Percentiles rank a stretch among this genome's conserved stretches.
Conservation (phyloP, 2,329 filamentous ascomycete species). For the Penicillium sp. region DNA sequence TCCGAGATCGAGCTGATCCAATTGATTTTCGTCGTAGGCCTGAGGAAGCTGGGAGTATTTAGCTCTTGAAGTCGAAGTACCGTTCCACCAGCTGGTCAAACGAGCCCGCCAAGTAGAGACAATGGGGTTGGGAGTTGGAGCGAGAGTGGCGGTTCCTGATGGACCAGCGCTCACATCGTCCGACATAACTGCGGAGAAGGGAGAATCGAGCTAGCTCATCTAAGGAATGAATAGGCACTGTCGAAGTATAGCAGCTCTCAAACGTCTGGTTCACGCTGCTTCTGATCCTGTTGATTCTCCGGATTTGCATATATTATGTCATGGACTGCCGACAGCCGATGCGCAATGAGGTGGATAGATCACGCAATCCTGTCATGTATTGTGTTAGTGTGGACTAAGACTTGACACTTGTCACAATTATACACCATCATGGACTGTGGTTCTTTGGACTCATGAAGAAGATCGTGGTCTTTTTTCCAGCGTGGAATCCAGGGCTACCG, state of each 20-base stretch:
- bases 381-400: neutral
- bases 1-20: neutral
- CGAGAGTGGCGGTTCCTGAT: conserved; percentile 7
- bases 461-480: neutral
- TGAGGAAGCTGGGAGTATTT: conserved; percentile 21
- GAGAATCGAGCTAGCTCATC: neutral
- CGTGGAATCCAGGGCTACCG: neutral
- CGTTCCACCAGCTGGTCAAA: conserved; percentile 14
- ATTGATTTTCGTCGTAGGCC: conserved; percentile 6
- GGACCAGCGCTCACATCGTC: conserved; percentile 11
- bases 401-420: neutral
- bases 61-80: neutral
- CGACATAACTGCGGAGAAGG: conserved; percentile 10
- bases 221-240: neutral
- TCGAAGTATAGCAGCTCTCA: neutral
- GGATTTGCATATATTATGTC: conserved; percentile 12
- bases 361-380: conserved; percentile 6
- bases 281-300: conserved; percentile 5
- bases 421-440: neutral
- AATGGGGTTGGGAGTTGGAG: conserved; percentile 11
- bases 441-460: neutral
- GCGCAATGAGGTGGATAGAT: conserved; percentile 6
- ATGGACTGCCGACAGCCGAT: conserved; percentile 20
- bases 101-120: conserved; percentile 6
- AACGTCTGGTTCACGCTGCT: conserved; percentile 1